phyloP scores from a whole-genome alignment of 306 rosid species.

The Cicer arietinum region DNA sequence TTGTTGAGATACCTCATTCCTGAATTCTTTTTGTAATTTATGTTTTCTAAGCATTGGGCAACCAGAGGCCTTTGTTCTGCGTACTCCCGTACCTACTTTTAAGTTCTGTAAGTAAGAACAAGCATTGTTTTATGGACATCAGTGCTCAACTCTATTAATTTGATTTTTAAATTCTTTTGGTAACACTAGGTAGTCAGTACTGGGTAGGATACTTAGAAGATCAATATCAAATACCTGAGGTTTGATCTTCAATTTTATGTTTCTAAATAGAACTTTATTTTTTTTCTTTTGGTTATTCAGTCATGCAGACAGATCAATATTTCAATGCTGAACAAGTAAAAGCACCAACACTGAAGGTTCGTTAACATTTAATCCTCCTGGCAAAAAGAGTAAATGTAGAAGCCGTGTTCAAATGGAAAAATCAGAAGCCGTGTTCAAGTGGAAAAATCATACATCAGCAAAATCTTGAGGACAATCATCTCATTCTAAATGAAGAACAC shows the following conservation, averaged over 20 bases:
- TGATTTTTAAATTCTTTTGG: constrained; percentile 10
- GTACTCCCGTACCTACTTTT: constrained; percentile 59
- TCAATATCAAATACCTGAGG: constrained; percentile 6
- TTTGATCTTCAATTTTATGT: constrained; percentile 31
- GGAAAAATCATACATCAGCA: constrained; percentile 35
- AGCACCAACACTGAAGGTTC: constrained; percentile 31
- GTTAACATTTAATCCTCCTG: constrained; percentile 17
- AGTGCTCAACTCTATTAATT: constrained; percentile 4
- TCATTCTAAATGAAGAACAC: constrained; percentile 4
- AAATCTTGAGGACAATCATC: background rate
- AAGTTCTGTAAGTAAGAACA: constrained; percentile 60
- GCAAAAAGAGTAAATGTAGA: constrained; percentile 18
- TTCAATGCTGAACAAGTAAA: constrained; percentile 29
- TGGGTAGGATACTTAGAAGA: constrained; percentile 10
- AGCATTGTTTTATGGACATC: constrained; percentile 44
- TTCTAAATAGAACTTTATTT: background rate
- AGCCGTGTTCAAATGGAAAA: constrained; percentile 21
- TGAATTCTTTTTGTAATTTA: constrained; percentile 68
- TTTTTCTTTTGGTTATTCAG: constrained; percentile 7
- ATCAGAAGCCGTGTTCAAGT: constrained; percentile 4
- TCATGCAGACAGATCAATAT: constrained; percentile 21
- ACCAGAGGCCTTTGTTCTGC: constrained; percentile 83
- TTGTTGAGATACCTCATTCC: constrained; percentile 67
- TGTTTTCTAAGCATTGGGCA: constrained; percentile 90
- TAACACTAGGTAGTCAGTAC: constrained; percentile 28